phyloP scores from a whole-genome alignment of 768 basidiomycete genomes.

The Daedalea quercina region DNA sequence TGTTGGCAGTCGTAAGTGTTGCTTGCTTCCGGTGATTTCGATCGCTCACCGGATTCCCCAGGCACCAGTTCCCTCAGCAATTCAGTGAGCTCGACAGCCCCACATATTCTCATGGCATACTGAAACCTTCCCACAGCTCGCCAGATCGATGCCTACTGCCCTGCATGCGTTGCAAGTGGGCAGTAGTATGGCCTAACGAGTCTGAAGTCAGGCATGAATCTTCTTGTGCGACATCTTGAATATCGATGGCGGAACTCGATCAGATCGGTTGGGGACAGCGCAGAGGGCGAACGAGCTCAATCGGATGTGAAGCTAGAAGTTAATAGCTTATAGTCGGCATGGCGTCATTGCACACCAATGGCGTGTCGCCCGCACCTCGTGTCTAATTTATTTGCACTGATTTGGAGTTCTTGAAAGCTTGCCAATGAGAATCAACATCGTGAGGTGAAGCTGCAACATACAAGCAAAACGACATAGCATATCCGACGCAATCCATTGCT shows the following conservation, averaged over 20 bases:
- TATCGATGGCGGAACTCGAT: background rate
- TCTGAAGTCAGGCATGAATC: background rate
- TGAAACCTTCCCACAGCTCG: slow-evolving; percentile 35
- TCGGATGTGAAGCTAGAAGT: background rate
- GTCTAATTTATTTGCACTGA: no score
- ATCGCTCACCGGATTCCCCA: slow-evolving; percentile 10
- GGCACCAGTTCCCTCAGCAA: slow-evolving; percentile 37
- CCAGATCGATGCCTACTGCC: slow-evolving; percentile 54
- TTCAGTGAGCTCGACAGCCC: slow-evolving; percentile 34
- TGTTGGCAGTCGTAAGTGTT: slow-evolving; percentile 44
- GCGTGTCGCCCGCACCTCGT: background rate
- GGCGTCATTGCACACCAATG: background rate
- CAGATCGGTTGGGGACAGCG: background rate
- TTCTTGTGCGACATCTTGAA: background rate
- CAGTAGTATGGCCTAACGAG: background rate
- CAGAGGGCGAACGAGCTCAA: background rate
- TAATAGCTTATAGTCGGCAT: background rate
- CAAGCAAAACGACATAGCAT: no score
- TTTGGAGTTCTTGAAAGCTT: no score
- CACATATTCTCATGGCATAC: slow-evolving; percentile 5
- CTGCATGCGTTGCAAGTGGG: slow-evolving; percentile 30
- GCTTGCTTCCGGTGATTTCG: background rate
- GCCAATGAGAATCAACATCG: no score
- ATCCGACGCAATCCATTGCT: no score
- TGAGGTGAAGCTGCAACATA: no score